Base-by-base conservation (phyloP, 2,329 filamentous ascomycete genomes). In the Colletotrichum spaethianum region DNA sequence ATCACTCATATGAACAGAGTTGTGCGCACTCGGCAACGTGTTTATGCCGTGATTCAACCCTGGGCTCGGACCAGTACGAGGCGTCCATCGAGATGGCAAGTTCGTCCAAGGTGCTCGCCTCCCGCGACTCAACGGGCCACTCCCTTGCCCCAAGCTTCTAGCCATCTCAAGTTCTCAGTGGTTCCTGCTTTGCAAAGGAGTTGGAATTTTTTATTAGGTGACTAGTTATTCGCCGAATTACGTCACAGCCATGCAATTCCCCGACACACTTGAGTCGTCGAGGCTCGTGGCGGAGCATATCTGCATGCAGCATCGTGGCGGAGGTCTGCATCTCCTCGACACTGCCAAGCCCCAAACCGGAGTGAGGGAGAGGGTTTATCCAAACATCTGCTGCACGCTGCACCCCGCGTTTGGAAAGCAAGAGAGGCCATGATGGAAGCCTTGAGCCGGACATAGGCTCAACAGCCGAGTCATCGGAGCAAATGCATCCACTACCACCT, bases 301-400 rank as follows among this genome's bases (percentile, higher is more conserved):
- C 5, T 64, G 67, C 67, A 38, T 38, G 52, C n/a, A 23, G 52
- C 20, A 70, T 55, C 23, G 55, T 40, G 67, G 67, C 63, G 52
- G 9, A 55, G 23, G 33, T n/a, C 28, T 64, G 69, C 28, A 48
- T 60, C n/a, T 33, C 36, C n/a, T 44, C 42, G 44, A 63, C 20
- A 31, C n/a, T 20, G 11, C 68, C 33, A 56, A 70, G 70, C 65
- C 69, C 65, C 69, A 63, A 69, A 60, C 69, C 53, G 52, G 65
- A 42, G 52, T 18, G 28, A 20, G 38, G 26, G 7, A 31, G n/a
- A 23, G 28, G 28, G 8, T 38, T 63, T 36, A 48, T 63, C 64
- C 28, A 63, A 53, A 20, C 40, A 40, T 44, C 2, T 44, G 7
- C 33, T 67, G 64, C 57, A 33, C 33, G 28, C 64, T 72, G 69